Conservation (phyloP, 2,329 filamentous ascomycete species). For the Fusarium compactum region DNA sequence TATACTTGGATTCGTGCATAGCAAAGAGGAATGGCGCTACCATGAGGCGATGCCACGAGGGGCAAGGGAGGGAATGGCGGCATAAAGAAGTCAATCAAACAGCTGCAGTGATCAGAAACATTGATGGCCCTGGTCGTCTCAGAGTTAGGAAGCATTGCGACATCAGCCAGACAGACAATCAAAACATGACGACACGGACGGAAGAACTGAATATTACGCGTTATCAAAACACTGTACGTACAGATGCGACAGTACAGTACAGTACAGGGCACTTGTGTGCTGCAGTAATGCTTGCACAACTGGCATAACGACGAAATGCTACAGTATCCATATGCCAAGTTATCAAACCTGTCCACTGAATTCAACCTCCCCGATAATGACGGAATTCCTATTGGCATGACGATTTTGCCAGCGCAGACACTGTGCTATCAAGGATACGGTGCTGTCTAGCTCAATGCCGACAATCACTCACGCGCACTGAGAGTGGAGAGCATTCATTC, state of each 20-base stretch:
- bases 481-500: slow-evolving; percentile 24
- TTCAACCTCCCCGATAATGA: slow-evolving; percentile 25
- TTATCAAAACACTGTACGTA: slow-evolving; percentile 25
- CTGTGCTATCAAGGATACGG: slow-evolving; percentile 28
- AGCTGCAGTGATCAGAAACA: slow-evolving; percentile 39
- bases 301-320: slow-evolving; percentile 10
- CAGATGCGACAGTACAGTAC: neutral
- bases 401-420: slow-evolving; percentile 35
- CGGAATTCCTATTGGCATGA: slow-evolving; percentile 40
- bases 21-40: slow-evolving; percentile 44
- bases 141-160: slow-evolving; percentile 39
- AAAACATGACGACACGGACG: slow-evolving; percentile 35
- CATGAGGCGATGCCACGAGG: slow-evolving; percentile 43
- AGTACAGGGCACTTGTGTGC: neutral
- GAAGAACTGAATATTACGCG: slow-evolving; percentile 17
- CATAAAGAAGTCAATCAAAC: slow-evolving; percentile 41
- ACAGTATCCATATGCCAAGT: slow-evolving; percentile 5
- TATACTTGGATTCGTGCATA: slow-evolving; percentile 9
- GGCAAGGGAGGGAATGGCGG: slow-evolving; percentile 32
- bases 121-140: slow-evolving; percentile 36
- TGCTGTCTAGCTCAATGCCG: slow-evolving; percentile 25
- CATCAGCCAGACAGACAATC: slow-evolving; percentile 24
- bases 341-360: slow-evolving; percentile 15
- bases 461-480: slow-evolving; percentile 31
- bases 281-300: slow-evolving; percentile 18